Evolutionary conservation across 163 green algal genomes (phyloP).

Genomic region (Scenedesmus sp.): DNA sequence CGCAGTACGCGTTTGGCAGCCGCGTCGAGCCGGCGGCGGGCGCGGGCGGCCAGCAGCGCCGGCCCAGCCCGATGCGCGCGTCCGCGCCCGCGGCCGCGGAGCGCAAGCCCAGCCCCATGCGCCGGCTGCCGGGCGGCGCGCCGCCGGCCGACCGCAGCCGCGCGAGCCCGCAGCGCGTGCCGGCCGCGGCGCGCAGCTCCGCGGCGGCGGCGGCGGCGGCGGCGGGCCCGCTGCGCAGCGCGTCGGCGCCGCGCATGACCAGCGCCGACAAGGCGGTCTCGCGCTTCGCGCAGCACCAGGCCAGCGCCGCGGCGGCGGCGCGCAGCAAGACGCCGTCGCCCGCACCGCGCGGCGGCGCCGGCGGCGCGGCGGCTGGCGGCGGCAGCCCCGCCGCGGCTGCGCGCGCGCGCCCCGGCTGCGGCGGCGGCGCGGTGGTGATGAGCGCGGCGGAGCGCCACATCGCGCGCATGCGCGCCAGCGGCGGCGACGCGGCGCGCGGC

Average conservation of each 20-base stretch:
- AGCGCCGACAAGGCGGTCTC: constrained; percentile 32
- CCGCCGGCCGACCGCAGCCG: neutral
- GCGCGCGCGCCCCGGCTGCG: neutral
- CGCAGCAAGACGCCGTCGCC: constrained; percentile 35
- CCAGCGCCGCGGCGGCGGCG: constrained; percentile 7
- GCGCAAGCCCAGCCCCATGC: constrained; percentile 25
- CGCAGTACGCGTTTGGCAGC: constrained; percentile 33
- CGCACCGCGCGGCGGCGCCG: neutral
- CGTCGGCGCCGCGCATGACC: constrained; percentile 32
- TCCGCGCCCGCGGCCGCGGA: neutral
- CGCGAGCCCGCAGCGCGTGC: constrained; percentile 29
- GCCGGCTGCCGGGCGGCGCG: neutral
- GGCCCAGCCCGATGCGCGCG: constrained; percentile 24
- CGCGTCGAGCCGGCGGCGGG: neutral
- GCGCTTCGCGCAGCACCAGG: constrained; percentile 26
- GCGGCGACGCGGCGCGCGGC: neutral
- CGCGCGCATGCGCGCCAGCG: constrained; percentile 7
- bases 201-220: neutral
- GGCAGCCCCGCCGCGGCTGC: neutral
- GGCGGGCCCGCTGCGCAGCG: constrained; percentile 4
- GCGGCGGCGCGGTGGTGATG: neutral
- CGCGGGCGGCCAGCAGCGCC: neutral
- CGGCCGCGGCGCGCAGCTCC: neutral
- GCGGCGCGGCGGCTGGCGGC: neutral
- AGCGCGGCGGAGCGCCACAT: neutral